Base-by-base conservation (phyloP, 1,284 basidiomycete genomes). In the Malassezia yamatoensis region DNA sequence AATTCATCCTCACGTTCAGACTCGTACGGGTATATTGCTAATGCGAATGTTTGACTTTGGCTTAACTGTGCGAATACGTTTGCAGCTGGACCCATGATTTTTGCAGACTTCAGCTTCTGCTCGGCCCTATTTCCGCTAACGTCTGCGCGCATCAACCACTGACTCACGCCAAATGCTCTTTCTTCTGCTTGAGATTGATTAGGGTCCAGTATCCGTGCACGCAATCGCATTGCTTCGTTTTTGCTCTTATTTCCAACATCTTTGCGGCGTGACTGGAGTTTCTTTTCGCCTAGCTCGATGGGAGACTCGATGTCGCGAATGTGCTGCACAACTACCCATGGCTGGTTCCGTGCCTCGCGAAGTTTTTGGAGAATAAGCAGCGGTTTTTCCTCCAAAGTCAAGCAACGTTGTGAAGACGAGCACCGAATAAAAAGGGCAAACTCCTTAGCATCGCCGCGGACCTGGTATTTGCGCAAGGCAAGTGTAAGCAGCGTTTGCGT, bases 341-440 rank as follows among this genome's bases (percentile, higher is more conserved):
- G 91, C 61, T 91, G 90, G 78, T 96, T 94, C 75, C 90, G 90
- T 4, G 85, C 84, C 66, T 99, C 94, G 75, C 98, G 98, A 47
- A 98, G 82, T 74, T 88, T 90, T 76, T 98, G 93, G 79, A 96
- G 96, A 35, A 98, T 82, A 36, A 96, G 80, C 43, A 99, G 79
- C 0, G 94, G 94, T 74, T 96, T 96, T 77, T 99, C 94, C 69
- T 99, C 94, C 69, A 94, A 96, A 68, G 87, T 88, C 55, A 99
- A 77, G 78, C 94, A 99, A 33, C 94, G 84, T 75, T 99, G 94
- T 3, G 61, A 81, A 58, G 86, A 85, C 13, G 89, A 91, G 75
- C 91, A 96, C 70, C 91, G 96, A 63, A 98, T 96, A 77, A 99
- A 98, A 82, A 99, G 86, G 21, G 93, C 94, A 78, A 98, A 98